Evolutionary conservation across 495 filamentous ascomycete genomes (phyloP), one percentile per base, ranked within the genome.

Genomic region (Aspergillus steynii): DNA sequence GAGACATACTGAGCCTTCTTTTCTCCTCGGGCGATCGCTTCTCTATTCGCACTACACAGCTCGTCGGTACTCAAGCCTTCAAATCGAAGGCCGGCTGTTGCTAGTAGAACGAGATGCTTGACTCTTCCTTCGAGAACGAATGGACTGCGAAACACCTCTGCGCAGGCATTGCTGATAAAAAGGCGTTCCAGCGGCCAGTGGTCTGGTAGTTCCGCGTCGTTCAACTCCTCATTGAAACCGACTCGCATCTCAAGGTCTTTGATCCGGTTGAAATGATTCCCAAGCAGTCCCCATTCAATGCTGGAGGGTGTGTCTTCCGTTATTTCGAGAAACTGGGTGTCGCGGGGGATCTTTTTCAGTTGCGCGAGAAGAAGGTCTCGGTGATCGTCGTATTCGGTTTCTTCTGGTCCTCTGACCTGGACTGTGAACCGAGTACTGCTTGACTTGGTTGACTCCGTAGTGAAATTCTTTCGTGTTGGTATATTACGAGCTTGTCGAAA

Each of bases 171-270:
- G 7, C 48, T 49, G 4, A 74, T 10, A 14, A 50, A 4, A 14
- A 70, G 58, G 10, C 63, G 62, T 26, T 65, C 45, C 0, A 71
- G 34, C 4, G 65, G 65, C 71, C 71, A 71, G 29, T 74, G 71
- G 12, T 53, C 28, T 10, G 71, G 71, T 26, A 74, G 58, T 4
- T 63, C 42, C 31, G 53, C 54, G 28, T 74, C 69, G 29, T 68
- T 70, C 1, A 71, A 59, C 0, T 68, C 49, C 56, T 71, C 71
- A n/a, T 69, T 55, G 34, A 58, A 66, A 0, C 67, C 67, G n/a
- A 46, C 61, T 2, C 56, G 34, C 14, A 70, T 25, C 29, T 63
- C 53, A 5, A 70, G 60, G 27, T 61, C 49, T 12, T 62, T 50
- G 12, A 69, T 56, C 10, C 28, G 42, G 27, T 55, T 31, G 47